Conservation (phyloP, 768 basidiomycete genomes). For the Xerocomellus amylosporus region DNA sequence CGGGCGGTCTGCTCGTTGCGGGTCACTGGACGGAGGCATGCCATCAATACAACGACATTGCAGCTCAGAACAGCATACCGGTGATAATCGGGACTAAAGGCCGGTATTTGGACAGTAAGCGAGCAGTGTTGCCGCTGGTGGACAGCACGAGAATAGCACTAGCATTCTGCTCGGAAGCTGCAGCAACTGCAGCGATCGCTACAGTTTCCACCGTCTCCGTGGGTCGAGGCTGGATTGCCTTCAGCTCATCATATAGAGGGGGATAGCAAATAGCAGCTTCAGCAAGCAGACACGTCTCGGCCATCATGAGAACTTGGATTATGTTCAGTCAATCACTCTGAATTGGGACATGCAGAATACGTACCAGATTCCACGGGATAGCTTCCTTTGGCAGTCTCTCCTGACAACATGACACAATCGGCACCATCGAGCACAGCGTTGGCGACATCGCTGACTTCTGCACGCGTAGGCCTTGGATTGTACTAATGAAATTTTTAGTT, state of each 20-base stretch:
- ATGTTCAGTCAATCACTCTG: constrained; percentile 4
- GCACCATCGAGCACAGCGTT: constrained; percentile 98
- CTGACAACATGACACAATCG: constrained; percentile 99
- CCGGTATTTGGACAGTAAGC: constrained; percentile 94
- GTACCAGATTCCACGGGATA: constrained; percentile 94
- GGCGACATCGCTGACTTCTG: constrained; percentile 98
- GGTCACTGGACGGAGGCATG: constrained; percentile 57
- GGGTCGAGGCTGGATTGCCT: constrained; percentile 74
- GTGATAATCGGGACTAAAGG: constrained; percentile 93
- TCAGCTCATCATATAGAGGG: constrained; percentile 88
- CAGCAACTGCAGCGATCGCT: constrained; percentile 93
- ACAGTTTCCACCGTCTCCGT: constrained; percentile 96
- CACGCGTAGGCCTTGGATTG: constrained; percentile 98
- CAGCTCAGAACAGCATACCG: constrained; percentile 45
- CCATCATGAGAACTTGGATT: constrained; percentile 92
- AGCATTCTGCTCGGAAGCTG: constrained; percentile 92
- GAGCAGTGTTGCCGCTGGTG: constrained; percentile 94
- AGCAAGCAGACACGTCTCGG: constrained; percentile 96
- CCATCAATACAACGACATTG: constrained; percentile 6
- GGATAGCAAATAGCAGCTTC: constrained; percentile 96
- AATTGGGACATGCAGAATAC: constrained; percentile 21
- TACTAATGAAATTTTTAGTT: constrained; percentile 69
- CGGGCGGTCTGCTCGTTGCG: constrained; percentile 94
- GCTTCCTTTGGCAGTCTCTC: constrained; percentile 96
- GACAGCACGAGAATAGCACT: constrained; percentile 95